Evolutionary conservation across 441 rosid species (phyloP), one percentile per base, ranked within the genome.

Genomic region (Euphorbia schlechtendalii): DNA sequence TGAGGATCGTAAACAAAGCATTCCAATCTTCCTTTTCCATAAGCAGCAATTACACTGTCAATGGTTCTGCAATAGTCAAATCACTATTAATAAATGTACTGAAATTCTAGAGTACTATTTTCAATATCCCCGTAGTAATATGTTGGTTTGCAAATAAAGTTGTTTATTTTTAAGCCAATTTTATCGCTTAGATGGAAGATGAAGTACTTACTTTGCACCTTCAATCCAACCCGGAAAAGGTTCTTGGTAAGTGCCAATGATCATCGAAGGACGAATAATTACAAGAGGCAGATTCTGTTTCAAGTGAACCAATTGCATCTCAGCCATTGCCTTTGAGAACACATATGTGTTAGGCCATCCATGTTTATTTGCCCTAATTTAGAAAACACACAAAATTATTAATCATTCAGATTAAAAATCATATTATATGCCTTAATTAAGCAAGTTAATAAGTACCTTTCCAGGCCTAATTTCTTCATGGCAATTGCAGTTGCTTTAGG

Each of bases 401-500:
- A n/a, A n/a, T n/a, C n/a, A n/a, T n/a, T n/a, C n/a, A n/a, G n/a
- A n/a, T n/a, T n/a, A n/a, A n/a, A n/a, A n/a, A n/a, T n/a, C n/a
- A n/a, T n/a, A n/a, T n/a, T n/a, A 27, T 27, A 1, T 27, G 30
- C 4, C n/a, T n/a, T n/a, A 27, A 27, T 27, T 27, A 27, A 27
- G 4, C 4, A 27, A 27, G 4, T 52, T 51, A 1, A 18, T 43
- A 27, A 46, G 18, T 46, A 88, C 96, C 92, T 82, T 63, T 77
- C 4, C 57, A 91, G 74, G 67, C 95, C 95, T 32, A 89, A 70
- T 76, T 83, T 82, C 68, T 86, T 87, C 92, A 89, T 78, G 21
- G 82, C 73, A 40, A 54, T 57, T 0, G 81, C 69, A 49, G 71
- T 69, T 30, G 3, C 73, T 51, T 67, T 40, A 1, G 68, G 62